Base-by-base conservation (phyloP, 495 filamentous ascomycete species). In the Hapsidospora chrysogenum region DNA sequence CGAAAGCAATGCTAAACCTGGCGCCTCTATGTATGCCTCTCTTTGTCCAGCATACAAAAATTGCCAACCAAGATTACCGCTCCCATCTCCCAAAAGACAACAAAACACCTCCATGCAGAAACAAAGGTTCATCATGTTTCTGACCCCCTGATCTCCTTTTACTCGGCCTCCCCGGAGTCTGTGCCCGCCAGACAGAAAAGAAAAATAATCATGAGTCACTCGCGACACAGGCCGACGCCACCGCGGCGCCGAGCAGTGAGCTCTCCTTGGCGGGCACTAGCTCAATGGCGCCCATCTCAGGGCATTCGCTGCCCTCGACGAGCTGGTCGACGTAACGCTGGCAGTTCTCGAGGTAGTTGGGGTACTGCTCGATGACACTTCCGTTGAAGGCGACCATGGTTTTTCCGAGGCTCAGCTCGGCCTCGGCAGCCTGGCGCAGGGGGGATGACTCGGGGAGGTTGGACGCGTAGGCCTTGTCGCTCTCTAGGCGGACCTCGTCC, bases 321-420 rank as follows among this genome's bases (percentile, higher is more conserved):
- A 78, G 48, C 14, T 49, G 42, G 37, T 74, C 59, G 26, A 76
- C 57, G 39, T 62, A 66, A 4, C 33, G 36, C 47, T 80, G 70
- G 37, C 64, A 63, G 4, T 41, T 51, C 18, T 29, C 36, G 13
- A 55, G 47, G 45, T 78, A 79, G 14, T 47, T 49, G 0, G 76
- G 75, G 46, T 78, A 80, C 43, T 70, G 64, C 51, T 76, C 68
- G 21, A 80, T 62, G 21, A 80, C 75, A 17, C 61, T 65, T 30
- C 76, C 76, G 44, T 74, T 75, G 48, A 68, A 78, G 7, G 67
- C 72, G 9, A 78, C 67, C 9, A 66, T 61, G 2, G 58, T 60
- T 17, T 38, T 47, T 27, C 39, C 27, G 4, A 45, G 31, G 10
- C 31, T 32, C n/a, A 51, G 17, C 23, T 57, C 52, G 0, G 44